phyloP scores from a whole-genome alignment of 495 filamentous ascomycete species.

The Hyphodiscus hymeniophilus region DNA sequence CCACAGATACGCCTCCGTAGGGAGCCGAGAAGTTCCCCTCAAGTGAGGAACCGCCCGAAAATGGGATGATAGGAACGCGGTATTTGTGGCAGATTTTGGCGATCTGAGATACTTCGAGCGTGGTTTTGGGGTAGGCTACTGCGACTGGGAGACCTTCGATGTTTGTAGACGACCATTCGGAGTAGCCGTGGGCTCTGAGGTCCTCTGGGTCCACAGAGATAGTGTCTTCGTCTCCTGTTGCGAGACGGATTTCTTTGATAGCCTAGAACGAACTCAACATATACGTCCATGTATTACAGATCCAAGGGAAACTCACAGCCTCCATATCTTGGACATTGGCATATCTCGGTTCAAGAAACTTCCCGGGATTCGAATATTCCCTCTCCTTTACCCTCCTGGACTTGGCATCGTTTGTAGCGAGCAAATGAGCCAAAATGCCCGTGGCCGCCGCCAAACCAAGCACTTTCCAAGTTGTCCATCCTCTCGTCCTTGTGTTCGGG shows the following conservation, averaged over 20 bases:
- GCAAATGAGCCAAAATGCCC: slow-evolving; percentile 8
- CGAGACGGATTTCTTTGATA: slow-evolving; percentile 48
- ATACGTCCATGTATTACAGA: background rate
- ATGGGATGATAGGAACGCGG: slow-evolving; percentile 79
- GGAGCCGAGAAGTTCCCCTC: slow-evolving; percentile 87
- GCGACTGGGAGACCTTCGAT: slow-evolving; percentile 70
- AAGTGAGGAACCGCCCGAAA: slow-evolving; percentile 70
- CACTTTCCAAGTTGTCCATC: slow-evolving; percentile 18
- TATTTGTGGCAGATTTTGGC: slow-evolving; percentile 77
- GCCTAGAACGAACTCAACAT: slow-evolving; percentile 35
- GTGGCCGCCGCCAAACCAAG: slow-evolving; percentile 33
- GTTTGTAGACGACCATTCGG: slow-evolving; percentile 83
- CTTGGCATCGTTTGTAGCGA: background rate
- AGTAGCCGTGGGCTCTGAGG: slow-evolving; percentile 73
- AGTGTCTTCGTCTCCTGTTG: slow-evolving; percentile 56
- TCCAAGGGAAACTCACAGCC: slow-evolving; percentile 28
- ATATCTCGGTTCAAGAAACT: slow-evolving; percentile 32
- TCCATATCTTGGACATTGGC: slow-evolving; percentile 42
- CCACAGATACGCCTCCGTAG: slow-evolving; percentile 77
- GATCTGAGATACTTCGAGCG: slow-evolving; percentile 72
- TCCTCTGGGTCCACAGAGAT: slow-evolving; percentile 82
- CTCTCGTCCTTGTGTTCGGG: background rate
- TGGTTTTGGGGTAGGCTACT: slow-evolving; percentile 69
- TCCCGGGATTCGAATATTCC: slow-evolving; percentile 28
- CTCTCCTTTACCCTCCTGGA: slow-evolving; percentile 2